Conservation (phyloP, 2,329 filamentous ascomycete species). For the Teratosphaeria pseudoeucalypti region DNA sequence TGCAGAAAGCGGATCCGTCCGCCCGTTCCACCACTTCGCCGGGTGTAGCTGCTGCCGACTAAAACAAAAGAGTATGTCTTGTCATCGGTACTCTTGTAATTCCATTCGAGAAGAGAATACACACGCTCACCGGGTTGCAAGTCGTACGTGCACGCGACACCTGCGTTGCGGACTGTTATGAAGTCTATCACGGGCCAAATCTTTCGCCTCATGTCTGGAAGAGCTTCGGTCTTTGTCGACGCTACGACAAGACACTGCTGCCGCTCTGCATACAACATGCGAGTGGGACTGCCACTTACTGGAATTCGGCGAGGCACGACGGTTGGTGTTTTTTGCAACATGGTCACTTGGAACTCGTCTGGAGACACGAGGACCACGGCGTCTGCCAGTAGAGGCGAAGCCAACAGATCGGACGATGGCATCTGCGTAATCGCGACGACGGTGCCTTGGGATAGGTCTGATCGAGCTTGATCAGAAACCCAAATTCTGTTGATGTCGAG, state of each 20-base stretch:
- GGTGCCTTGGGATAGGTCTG: conserved; percentile 16
- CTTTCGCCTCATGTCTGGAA: conserved; percentile 25
- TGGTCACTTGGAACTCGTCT: conserved; percentile 5
- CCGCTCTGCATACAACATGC: conserved; percentile 20
- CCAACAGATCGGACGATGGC: conserved; percentile 12
- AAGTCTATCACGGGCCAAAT: conserved; percentile 38
- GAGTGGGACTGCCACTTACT: conserved; percentile 20
- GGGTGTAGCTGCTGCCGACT: conserved; percentile 40
- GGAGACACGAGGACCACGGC: conserved; percentile 15
- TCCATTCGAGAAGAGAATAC: conserved; percentile 54
- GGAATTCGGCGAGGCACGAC: conserved; percentile 21
- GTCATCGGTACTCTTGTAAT: conserved; percentile 22
- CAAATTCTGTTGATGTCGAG: conserved; percentile 17
- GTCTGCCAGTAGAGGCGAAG: conserved; percentile 12
- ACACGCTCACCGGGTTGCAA: conserved; percentile 51
- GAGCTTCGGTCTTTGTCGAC: conserved; percentile 29
- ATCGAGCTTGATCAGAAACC: conserved; percentile 18
- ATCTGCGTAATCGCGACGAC: conserved; percentile 14
- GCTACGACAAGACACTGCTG: conserved; percentile 39
- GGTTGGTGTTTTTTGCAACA: conserved; percentile 2
- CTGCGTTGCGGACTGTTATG: conserved; percentile 19
- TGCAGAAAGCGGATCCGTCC: conserved; percentile 39
- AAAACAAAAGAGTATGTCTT: conserved; percentile 54
- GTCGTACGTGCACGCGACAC: conserved; percentile 18
- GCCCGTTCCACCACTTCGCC: conserved; percentile 17